Base-by-base conservation (phyloP, 148 eudicot species). In the Cornus florida region DNA sequence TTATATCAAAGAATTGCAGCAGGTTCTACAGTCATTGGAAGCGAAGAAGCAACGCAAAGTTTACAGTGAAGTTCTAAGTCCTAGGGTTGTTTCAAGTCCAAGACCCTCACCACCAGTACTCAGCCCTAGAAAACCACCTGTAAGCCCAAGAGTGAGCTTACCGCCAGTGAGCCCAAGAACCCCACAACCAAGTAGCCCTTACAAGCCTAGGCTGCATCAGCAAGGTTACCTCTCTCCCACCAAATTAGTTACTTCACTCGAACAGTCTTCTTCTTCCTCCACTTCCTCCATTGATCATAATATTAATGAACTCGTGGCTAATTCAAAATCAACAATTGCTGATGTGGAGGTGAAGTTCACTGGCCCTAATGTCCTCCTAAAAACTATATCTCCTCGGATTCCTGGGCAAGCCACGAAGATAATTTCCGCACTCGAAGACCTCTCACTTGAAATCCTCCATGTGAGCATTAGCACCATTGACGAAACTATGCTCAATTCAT, bases 331-430 rank as follows among this genome's bases (percentile, higher is more conserved):
- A 3, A 82, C 86, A 0, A 57, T 91, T 67, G 99, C 97, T 24
- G 97, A 91, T 22, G 98, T 96, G 50, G 98, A 93, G 86, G 99
- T 94, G 43, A 94, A 92, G 83, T 92, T 96, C 56, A 84, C 92
- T 4, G 97, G 95, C 19, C 76, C 94, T 3, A 93, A 96, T 85
- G 78, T 96, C 33, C 72, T 93, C 53, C 68, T 96, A 6, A 92
- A 89, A 86, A 96, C 97, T 5, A 77, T 80, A 1, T 96, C 99
- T 17, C 84, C 83, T 17, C 81, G 83, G 68, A 89, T 94, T 13
- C 93, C 88, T 0, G 95, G 99, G 32, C 98, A 94, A 78, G 91
- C 86, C 41, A 76, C 77, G 72, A 93, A 93, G 91, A 92, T 96
- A 19, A 80, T 93, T 16, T 82, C 92, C 0, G 81, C 90, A 9